phyloP scores from a whole-genome alignment of 352 stramenopile species.

The Globisporangium echinulatum region DNA sequence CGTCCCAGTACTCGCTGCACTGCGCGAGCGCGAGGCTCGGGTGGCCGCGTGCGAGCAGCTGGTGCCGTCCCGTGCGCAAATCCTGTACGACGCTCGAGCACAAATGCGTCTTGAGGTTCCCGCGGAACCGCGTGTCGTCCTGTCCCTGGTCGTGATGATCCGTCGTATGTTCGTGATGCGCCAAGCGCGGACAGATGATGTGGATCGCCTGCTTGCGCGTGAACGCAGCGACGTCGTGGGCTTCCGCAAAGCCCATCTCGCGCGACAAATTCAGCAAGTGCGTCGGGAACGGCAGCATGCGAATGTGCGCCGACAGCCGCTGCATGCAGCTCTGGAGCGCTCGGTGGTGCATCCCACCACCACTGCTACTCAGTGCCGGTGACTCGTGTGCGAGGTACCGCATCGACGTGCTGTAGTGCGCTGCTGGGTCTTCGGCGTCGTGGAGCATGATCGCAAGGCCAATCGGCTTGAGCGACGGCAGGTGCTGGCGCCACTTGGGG shows the following conservation, averaged over 20 bases:
- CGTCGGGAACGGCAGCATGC: constrained; percentile 80
- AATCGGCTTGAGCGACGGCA: constrained; percentile 75
- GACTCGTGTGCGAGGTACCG: constrained; percentile 67
- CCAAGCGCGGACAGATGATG: constrained; percentile 75
- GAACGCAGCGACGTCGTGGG: constrained; percentile 60
- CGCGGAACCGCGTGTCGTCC: constrained; percentile 76
- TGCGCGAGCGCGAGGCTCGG: constrained; percentile 65
- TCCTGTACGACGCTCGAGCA: constrained; percentile 84
- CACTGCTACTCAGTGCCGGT: not conserved
- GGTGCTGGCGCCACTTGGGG: constrained; percentile 74
- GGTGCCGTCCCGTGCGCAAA: constrained; percentile 70
- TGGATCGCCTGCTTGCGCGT: constrained; percentile 68
- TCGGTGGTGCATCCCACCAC: constrained; percentile 35
- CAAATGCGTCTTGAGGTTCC: constrained; percentile 82
- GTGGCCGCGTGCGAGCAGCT: constrained; percentile 73
- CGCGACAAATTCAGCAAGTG: constrained; percentile 71
- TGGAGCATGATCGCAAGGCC: constrained; percentile 78
- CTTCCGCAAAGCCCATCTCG: constrained; percentile 75
- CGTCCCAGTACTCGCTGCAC: constrained; percentile 84
- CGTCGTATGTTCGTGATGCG: constrained; percentile 77
- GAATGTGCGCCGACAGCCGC: constrained; percentile 72
- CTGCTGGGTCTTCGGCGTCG: constrained; percentile 60
- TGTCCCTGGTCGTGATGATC: constrained; percentile 83
- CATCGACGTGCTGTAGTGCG: constrained; percentile 61
- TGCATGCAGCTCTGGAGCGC: constrained; percentile 46